phyloP scores from a whole-genome alignment of 192 early-diverging fungal species.

The Backusella sp. region DNA sequence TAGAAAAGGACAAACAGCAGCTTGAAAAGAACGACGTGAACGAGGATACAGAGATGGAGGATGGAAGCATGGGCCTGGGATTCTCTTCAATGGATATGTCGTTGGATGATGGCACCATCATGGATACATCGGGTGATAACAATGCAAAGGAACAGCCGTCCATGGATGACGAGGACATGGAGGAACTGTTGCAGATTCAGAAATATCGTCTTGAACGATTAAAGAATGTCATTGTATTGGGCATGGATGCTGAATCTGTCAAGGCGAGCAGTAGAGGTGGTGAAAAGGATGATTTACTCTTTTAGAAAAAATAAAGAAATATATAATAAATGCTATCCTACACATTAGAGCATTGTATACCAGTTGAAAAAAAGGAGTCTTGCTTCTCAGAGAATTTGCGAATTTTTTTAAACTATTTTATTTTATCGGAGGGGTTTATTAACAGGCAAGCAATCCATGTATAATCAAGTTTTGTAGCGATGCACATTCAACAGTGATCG shows the following conservation, averaged over 20 bases:
- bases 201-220: slow-evolving; percentile 29
- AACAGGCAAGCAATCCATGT: not conserved
- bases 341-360: too few relatives aligned
- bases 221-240: slow-evolving; percentile 28
- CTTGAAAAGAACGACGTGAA: slow-evolving; percentile 11
- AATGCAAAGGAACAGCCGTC: not conserved
- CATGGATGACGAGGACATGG: slow-evolving; percentile 35
- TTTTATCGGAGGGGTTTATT: not conserved
- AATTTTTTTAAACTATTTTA: not conserved
- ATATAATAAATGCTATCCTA: not conserved
- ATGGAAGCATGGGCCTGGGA: not conserved
- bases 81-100: slow-evolving; percentile 19
- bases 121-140: slow-evolving; percentile 8
- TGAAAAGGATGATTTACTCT: slow-evolving; percentile 32
- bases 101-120: not conserved
- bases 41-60: slow-evolving; percentile 10
- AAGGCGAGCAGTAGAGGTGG: slow-evolving; percentile 18
- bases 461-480: not conserved
- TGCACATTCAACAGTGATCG: not conserved
- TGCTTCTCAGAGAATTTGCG: not conserved
- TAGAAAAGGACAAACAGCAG: slow-evolving; percentile 12
- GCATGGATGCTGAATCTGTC: slow-evolving; percentile 30
- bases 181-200: slow-evolving; percentile 31
- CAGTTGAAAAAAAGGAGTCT: too few relatives aligned
- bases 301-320: slow-evolving; percentile 19